Conservation (phyloP, 257 asterid genomes). For the Solanum boliviense region DNA sequence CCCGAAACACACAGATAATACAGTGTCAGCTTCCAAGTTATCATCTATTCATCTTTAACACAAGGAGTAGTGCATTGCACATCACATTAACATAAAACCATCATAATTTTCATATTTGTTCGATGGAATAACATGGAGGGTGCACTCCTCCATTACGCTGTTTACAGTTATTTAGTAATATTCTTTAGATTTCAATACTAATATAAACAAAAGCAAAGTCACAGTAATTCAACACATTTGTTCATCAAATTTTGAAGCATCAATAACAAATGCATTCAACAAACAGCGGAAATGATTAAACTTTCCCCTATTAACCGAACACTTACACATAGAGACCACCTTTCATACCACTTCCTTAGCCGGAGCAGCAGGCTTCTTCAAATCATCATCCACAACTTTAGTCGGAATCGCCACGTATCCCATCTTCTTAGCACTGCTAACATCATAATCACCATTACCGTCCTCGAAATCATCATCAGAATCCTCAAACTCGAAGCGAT, state of each 20-base stretch:
- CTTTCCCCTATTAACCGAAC: not conserved
- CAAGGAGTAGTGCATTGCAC: not conserved
- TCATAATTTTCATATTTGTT: not conserved
- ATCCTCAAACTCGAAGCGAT: conserved; percentile 42
- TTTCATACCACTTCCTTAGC: conserved; percentile 43
- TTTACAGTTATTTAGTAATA: conserved; percentile 25
- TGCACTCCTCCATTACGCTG: not conserved
- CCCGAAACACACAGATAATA: not conserved
- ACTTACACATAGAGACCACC: not conserved
- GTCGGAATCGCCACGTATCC: conserved; percentile 40
- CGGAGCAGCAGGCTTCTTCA: conserved; percentile 40
- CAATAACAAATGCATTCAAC: not conserved
- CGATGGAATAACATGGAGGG: not conserved
- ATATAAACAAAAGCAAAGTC: not conserved
- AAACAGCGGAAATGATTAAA: not conserved
- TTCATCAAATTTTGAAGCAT: not conserved
- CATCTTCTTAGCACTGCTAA: conserved; percentile 27
- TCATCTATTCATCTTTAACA: not conserved
- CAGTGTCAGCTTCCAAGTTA: not conserved
- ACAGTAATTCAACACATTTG: not conserved
- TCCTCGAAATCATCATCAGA: conserved; percentile 32
- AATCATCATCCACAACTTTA: conserved; percentile 28
- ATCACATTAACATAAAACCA: not conserved
- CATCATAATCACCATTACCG: conserved; percentile 24
- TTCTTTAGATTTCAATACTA: not conserved